Evolutionary conservation across 2,329 filamentous ascomycete species (phyloP), one percentile per base, ranked within the genome.

Genomic region (Fusarium newnesense): DNA sequence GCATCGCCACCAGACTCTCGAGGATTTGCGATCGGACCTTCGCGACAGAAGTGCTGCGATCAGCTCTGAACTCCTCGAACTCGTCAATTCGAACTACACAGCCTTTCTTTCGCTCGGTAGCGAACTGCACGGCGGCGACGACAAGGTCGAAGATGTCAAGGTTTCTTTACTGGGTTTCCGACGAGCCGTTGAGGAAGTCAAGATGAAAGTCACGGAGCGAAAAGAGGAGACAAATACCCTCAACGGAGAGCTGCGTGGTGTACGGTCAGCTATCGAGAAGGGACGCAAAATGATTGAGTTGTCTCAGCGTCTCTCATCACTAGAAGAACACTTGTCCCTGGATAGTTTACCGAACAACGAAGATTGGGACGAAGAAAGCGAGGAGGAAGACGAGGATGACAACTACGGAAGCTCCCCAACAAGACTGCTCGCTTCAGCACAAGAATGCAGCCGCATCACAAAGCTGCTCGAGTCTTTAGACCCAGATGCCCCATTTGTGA

Each of bases 81-180:
- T 99, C 12, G 96, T 99, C 74, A 99, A 99, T 80, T 89, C 92
- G 58, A 97, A 99, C 82, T 98, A 99, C 81, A 92, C 94, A 53
- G 93, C 96, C 64, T 99, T 99, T 77, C 83, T 99, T 9, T 92
- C 91, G 1, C 84, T 99, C 0, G 97, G 96, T 0, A 90, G 89
- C 52, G 93, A 94, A 76, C 84, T 99, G 47, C 90, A 90, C 60
- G 95, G 95, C 6, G 97, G 97, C 12, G 95, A 97, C 78, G 96
- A 98, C 77, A 93, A 92, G 80, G 92, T 98, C 2, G 95, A 97
- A 80, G 94, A 97, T 79, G 92, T 98, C 37, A 89, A 94, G 47
- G 93, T 99, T 1, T 94, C 95, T 0, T 83, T 99, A 62, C 81
- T 98, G 68, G 94, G 94, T 0, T 98, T 99, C 78, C 88, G 91